phyloP scores from a whole-genome alignment of 208 protist genomes.

The Acanthamoeba lugdunensis region DNA sequence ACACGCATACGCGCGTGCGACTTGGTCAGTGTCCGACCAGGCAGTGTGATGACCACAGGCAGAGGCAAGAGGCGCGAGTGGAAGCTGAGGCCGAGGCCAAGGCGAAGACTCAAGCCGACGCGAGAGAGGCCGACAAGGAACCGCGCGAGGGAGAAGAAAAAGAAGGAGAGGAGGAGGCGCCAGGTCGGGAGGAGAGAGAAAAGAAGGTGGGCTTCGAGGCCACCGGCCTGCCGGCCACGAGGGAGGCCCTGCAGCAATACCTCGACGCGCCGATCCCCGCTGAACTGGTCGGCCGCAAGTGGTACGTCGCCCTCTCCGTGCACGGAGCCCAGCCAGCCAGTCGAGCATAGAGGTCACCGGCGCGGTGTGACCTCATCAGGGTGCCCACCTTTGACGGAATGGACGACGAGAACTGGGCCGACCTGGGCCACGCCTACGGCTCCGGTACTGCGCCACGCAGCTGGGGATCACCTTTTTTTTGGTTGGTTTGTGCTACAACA shows the following conservation, averaged over 20 bases:
- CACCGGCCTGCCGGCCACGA: neutral
- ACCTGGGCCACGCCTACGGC: neutral
- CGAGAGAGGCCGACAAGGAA: neutral
- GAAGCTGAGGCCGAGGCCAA: neutral
- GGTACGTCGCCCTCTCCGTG: too few species aligned
- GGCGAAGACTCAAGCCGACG: neutral
- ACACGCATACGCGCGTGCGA: neutral
- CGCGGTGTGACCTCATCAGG: neutral
- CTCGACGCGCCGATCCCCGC: conserved; percentile 14
- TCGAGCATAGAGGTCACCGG: too few species aligned
- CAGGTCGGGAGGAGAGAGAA: neutral
- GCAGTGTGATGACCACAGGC: neutral
- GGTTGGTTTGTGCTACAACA: too few species aligned
- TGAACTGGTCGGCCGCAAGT: neutral
- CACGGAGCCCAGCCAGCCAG: too few species aligned
- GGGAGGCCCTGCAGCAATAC: conserved; percentile 12
- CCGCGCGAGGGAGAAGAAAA: neutral
- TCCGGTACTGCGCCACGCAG: neutral
- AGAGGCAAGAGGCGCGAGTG: neutral
- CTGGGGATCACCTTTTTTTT: too few species aligned
- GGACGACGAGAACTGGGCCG: conserved; percentile 5
- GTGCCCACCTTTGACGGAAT: neutral
- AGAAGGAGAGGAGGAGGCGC: neutral
- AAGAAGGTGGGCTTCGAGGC: neutral
- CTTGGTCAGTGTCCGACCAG: neutral